Percentiles rank a stretch among this genome's conserved stretches.
phyloP scores from a whole-genome alignment of 2,329 filamentous ascomycete species.

The Drechslerella stenobrocha region DNA sequence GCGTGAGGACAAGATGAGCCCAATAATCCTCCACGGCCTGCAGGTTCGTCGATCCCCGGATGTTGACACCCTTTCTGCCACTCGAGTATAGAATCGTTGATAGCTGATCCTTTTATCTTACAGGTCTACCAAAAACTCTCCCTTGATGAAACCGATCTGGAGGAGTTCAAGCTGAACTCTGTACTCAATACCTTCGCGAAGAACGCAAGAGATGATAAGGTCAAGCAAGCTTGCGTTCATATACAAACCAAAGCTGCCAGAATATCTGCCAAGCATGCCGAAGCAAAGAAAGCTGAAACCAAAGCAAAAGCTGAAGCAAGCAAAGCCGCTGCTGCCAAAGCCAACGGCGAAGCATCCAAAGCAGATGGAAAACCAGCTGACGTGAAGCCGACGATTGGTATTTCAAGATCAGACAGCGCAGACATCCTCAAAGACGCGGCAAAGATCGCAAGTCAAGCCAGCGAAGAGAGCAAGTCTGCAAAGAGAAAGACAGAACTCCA shows the following conservation, averaged over 20 bases:
- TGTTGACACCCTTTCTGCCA: neutral
- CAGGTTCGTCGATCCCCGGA: conserved; percentile 11
- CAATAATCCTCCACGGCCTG: conserved; percentile 35
- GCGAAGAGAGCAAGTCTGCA: conserved; percentile 27
- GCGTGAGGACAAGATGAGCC: conserved; percentile 40
- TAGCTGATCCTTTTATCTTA: neutral
- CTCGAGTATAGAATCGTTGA: no score
- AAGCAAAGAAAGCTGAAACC: conserved; percentile 22
- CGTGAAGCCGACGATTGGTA: conserved; percentile 8
- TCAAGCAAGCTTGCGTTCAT: conserved; percentile 36
- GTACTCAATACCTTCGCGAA: conserved; percentile 29
- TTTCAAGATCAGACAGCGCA: conserved; percentile 26
- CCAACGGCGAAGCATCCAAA: conserved; percentile 17
- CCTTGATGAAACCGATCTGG: conserved; percentile 27
- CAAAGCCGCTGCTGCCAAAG: conserved; percentile 13
- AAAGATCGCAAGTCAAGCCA: conserved; percentile 30
- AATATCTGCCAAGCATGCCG: conserved; percentile 35
- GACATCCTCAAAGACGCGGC: conserved; percentile 39
- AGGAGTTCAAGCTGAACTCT: conserved; percentile 36
- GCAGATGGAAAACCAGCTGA: conserved; percentile 16
- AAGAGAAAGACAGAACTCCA: conserved; percentile 37
- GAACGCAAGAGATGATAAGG: conserved; percentile 38
- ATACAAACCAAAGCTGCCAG: conserved; percentile 30
- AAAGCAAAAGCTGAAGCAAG: conserved; percentile 25
- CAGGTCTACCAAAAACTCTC: conserved; percentile 39